Evolutionary conservation across 1,139 yeast genomes (phyloP).

Genomic region (Sugiyamaella castrensis): DNA sequence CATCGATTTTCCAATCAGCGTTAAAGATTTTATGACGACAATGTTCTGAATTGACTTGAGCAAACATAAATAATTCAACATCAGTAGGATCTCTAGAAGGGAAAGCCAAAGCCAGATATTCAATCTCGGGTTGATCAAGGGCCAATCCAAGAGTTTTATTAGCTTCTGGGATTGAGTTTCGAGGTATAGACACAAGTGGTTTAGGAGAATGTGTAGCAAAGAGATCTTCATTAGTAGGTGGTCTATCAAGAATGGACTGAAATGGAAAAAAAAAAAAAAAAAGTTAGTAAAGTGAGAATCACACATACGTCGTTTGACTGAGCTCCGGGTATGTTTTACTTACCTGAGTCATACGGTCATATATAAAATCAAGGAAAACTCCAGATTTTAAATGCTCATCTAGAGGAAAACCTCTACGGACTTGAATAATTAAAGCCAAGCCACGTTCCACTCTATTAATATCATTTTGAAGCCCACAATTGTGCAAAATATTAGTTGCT

Average conservation of each 20-base stretch:
- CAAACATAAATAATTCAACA: conserved; percentile 97
- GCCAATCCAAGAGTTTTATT: conserved; percentile 89
- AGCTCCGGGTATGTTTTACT: conserved; percentile 24
- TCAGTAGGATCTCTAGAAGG: conserved; percentile 95
- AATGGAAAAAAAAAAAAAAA: too few relatives aligned
- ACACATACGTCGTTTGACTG: too few relatives aligned
- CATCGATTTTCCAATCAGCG: conserved; percentile 98
- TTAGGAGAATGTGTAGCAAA: conserved; percentile 79
- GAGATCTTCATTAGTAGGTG: conserved; percentile 66
- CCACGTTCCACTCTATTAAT: conserved; percentile 92
- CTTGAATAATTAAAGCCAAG: conserved; percentile 64
- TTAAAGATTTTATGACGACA: conserved; percentile 99
- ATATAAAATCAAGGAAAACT: conserved; percentile 64
- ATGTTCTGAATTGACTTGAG: conserved; percentile 98
- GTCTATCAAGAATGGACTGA: conserved; percentile 41
- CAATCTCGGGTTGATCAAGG: conserved; percentile 87
- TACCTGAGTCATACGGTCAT: conserved; percentile 90
- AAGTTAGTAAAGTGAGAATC: not conserved
- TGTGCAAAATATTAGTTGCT: conserved; percentile 91
- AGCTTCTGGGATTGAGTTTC: conserved; percentile 65
- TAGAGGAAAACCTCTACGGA: conserved; percentile 65
- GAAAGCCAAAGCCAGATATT: conserved; percentile 76
- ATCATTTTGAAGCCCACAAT: conserved; percentile 72
- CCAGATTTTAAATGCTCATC: conserved; percentile 51
- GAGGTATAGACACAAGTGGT: conserved; percentile 69